A percentile compares a stretch with the other conserved stretches of the same genome.
Evolutionary conservation across 768 basidiomycete genomes (phyloP).

Genomic region (Russula ochroleuca): DNA sequence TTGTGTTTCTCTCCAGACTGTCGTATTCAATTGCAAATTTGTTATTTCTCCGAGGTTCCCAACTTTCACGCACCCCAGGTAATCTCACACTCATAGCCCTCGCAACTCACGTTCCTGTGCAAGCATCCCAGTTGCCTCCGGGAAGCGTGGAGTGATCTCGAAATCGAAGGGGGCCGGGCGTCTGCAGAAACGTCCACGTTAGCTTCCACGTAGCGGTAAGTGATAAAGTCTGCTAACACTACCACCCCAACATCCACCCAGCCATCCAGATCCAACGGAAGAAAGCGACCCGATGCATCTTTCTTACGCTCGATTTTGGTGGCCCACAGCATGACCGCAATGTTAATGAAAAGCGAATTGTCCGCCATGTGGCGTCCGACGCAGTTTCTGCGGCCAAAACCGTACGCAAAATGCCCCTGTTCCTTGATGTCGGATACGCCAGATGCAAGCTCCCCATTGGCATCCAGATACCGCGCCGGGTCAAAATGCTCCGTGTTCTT

Average conservation of each 20-base stretch:
- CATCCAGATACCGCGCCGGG: background rate
- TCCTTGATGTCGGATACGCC: background rate
- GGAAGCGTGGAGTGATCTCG: constrained; percentile 10
- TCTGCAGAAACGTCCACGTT: background rate
- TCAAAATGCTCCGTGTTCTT: background rate
- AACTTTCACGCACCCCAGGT: background rate
- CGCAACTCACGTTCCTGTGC: constrained; percentile 2
- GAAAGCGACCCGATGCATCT: background rate
- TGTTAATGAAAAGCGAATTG: background rate
- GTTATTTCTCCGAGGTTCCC: too few relatives aligned
- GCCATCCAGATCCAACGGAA: background rate
- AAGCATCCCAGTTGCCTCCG: constrained; percentile 5
- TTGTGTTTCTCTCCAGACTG: too few relatives aligned
- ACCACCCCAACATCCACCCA: too few relatives aligned
- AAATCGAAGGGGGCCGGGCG: constrained; percentile 14
- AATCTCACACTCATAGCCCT: background rate
- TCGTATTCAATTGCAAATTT: too few relatives aligned
- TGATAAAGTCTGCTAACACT: background rate
- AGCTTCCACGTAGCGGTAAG: background rate
- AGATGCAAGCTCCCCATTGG: background rate
- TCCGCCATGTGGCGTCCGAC: background rate
- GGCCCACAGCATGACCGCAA: background rate
- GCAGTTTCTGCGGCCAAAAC: background rate
- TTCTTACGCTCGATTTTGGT: background rate
- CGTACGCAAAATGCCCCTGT: background rate